Conservation (phyloP, 306 rosid genomes). For the Canavalia ensiformis region DNA sequence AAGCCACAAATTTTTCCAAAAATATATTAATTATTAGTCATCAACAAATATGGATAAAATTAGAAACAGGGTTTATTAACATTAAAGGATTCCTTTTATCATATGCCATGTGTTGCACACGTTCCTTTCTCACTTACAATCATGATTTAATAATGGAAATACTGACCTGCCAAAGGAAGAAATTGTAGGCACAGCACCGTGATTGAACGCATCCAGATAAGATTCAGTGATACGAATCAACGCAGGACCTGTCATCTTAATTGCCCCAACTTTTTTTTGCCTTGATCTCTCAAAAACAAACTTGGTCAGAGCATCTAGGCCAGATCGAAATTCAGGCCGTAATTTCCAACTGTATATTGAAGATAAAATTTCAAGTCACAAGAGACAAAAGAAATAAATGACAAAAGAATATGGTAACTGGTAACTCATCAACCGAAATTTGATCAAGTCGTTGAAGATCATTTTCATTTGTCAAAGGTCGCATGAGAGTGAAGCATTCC, state of each 20-base stretch:
- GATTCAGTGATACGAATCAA: slow-evolving; percentile 78
- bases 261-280: slow-evolving; percentile 89
- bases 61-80: neutral
- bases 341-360: slow-evolving; percentile 65
- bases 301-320: slow-evolving; percentile 73
- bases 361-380: neutral
- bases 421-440: slow-evolving; percentile 58
- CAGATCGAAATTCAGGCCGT: slow-evolving; percentile 81
- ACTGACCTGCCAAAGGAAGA: slow-evolving; percentile 91
- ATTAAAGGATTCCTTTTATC: neutral
- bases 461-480: slow-evolving; percentile 77
- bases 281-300: slow-evolving; percentile 87
- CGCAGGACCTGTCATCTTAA: slow-evolving; percentile 80
- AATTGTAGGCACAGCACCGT: slow-evolving; percentile 87
- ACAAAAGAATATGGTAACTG: neutral
- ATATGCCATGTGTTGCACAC: neutral
- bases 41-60: neutral
- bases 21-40: slow-evolving; percentile 2
- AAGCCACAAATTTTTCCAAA: neutral
- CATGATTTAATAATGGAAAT: slow-evolving; percentile 2
- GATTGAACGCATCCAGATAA: slow-evolving; percentile 83
- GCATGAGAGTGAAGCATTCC: slow-evolving; percentile 84
- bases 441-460: slow-evolving; percentile 82
- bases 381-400: slow-evolving; percentile 3
- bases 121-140: neutral